A percentile compares a stretch with the other conserved stretches of the same genome.
Conservation (phyloP, 2,329 filamentous ascomycete species). For the Talaromyces piceae region DNA sequence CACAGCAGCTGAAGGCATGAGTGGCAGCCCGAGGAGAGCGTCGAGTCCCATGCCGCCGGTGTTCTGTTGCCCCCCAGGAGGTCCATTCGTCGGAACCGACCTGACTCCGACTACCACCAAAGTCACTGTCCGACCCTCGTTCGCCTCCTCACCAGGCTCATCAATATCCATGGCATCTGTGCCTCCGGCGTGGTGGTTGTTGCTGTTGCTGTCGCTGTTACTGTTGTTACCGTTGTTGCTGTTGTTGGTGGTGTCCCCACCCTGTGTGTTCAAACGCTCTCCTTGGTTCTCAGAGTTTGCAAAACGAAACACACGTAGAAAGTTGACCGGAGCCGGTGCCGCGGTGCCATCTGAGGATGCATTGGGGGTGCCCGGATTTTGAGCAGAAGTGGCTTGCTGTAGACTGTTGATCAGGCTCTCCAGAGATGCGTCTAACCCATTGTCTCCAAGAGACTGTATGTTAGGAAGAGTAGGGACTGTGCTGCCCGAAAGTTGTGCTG, state of each 20-base stretch:
- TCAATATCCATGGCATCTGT: conserved; percentile 34
- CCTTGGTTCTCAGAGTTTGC: conserved; percentile 42
- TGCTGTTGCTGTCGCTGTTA: too few relatives aligned
- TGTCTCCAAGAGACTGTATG: conserved; percentile 47
- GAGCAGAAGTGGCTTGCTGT: conserved; percentile 54
- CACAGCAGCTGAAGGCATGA: conserved; percentile 31
- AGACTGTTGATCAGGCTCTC: conserved; percentile 57
- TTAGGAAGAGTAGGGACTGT: conserved; percentile 49
- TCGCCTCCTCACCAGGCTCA: conserved; percentile 21
- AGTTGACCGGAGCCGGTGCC: conserved; percentile 52
- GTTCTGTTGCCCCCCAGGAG: conserved; percentile 35
- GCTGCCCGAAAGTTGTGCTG: conserved; percentile 57
- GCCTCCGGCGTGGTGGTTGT: conserved; percentile 7
- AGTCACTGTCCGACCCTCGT: conserved; percentile 55
- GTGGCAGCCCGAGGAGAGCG: conserved; percentile 40
- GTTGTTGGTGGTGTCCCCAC: too few relatives aligned
- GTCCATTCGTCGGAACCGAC: conserved; percentile 51
- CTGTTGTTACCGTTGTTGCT: too few relatives aligned
- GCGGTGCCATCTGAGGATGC: conserved; percentile 32
- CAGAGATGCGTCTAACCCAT: conserved; percentile 54
- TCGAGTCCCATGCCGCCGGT: conserved; percentile 36
- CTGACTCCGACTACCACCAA: conserved; percentile 64
- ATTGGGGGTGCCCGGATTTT: conserved; percentile 33
- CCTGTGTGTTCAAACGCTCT: conserved; percentile 20
- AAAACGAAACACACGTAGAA: conserved; percentile 63